Evolutionary conservation across 768 basidiomycete genomes (phyloP), one percentile per base, ranked within the genome.

Genomic region (Guyanaporus albipodus): DNA sequence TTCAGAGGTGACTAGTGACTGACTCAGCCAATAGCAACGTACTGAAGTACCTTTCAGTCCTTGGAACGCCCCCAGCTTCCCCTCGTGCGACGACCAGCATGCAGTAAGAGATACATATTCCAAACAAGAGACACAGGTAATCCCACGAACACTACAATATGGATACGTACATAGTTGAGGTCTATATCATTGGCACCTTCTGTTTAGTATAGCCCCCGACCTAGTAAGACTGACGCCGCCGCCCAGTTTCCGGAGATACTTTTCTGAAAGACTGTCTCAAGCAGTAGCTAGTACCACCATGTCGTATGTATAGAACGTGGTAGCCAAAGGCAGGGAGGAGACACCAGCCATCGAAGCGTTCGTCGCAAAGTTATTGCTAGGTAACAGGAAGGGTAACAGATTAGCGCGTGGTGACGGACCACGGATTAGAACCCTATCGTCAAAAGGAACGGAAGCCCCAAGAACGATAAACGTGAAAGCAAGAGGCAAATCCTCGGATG

Each of bases 381-480:
- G 42, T 24, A 50, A 44, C 38, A 29, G 4, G 37, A 43, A 38
- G 34, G 8, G 17, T 54, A 53, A 60, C 38, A 45, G 36, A 24
- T 17, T 37, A 50, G 29, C n/a, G 27, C 11, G 36, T 21, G 28
- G 31, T 18, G 31, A 46, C 43, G 17, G 23, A 22, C 41, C 53
- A 47, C 37, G 26, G 39, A 48, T 43, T 36, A 19, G 35, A 19
- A 43, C 31, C 33, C 27, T 18, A 31, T 8, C n/a, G 41, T 18
- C 15, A 15, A 48, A 51, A 57, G 15, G 35, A 31, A 38, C 21
- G 46, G 41, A 19, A 44, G 45, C 39, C 43, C 48, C 43, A 50
- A 59, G 42, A 64, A 46, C 19, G 17, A 10, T 21, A 37, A 37
- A 26, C 9, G n/a, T 26, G 29, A 46, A 58, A 40, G 39, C 39